Percentiles rank a stretch among this genome's conserved stretches.
Conservation (phyloP, 257 asterid species). For the Plantago ovata region DNA sequence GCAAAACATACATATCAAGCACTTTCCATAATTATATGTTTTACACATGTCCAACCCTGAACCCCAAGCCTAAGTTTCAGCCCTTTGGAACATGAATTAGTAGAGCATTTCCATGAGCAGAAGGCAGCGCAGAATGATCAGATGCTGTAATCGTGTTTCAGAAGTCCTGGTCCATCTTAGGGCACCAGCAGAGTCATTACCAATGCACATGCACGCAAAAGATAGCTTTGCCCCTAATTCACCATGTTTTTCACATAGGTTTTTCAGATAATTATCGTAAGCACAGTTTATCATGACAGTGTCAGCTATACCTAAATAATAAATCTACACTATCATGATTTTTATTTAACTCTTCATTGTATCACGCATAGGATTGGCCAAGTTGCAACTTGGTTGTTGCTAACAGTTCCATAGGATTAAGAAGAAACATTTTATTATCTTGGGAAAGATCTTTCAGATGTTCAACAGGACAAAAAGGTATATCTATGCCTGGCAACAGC, state of each 20-base stretch:
- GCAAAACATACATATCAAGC: slow-evolving; percentile 1
- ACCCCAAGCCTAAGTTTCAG: background rate
- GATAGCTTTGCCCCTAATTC: slow-evolving; percentile 15
- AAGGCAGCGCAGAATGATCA: background rate
- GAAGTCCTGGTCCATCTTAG: slow-evolving; percentile 3
- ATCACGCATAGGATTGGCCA: no score
- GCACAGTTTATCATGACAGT: no score
- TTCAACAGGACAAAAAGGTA: no score
- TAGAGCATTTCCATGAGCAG: slow-evolving; percentile 5
- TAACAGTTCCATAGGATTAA: no score
- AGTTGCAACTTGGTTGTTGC: no score
- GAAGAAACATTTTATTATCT: no score
- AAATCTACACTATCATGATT: no score
- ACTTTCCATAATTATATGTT: background rate
- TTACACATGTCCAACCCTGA: no score
- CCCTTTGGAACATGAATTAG: slow-evolving; percentile 1
- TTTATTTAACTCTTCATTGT: no score
- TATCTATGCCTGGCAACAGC: no score
- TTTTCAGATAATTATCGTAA: background rate
- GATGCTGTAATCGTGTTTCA: background rate
- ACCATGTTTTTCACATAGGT: slow-evolving; percentile 13
- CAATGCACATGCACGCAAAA: background rate
- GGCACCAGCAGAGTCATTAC: background rate
- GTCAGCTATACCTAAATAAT: no score
- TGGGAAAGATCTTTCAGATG: no score